Evolutionary conservation across 164 flowering plant genomes (phyloP).

Genomic region (Cinnamomum micranthum): DNA sequence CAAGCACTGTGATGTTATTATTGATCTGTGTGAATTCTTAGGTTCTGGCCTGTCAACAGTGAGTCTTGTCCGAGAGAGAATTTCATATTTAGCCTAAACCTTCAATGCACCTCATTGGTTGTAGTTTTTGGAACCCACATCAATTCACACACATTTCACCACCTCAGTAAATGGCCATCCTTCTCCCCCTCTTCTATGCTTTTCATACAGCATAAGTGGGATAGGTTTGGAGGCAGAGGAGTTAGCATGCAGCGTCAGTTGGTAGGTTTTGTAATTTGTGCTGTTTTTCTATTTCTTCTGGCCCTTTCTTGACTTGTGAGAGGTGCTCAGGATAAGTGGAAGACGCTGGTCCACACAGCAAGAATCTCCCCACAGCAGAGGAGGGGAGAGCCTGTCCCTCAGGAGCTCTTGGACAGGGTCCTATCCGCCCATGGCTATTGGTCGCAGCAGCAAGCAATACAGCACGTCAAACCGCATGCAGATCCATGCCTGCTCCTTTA

Average conservation of each 20-base stretch:
- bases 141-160: no score
- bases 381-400: conserved; percentile 96
- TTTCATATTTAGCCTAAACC: neutral
- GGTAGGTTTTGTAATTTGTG: neutral
- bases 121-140: neutral
- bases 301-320: neutral
- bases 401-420: conserved; percentile 83
- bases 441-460: conserved; percentile 81
- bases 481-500: conserved; percentile 25
- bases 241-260: neutral
- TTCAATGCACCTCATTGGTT: neutral
- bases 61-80: neutral
- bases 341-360: conserved; percentile 97
- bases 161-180: no score
- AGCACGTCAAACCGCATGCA: conserved; percentile 42
- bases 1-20: neutral
- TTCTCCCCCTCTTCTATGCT: neutral
- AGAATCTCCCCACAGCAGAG: conserved; percentile 88
- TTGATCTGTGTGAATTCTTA: neutral
- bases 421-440: conserved; percentile 79
- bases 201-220: neutral
- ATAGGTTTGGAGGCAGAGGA: neutral
- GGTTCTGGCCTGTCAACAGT: neutral
- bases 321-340: conserved; percentile 88
- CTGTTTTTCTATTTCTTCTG: neutral